phyloP scores from a whole-genome alignment of 306 rosid species.

The Astragalus glycyphyllos region DNA sequence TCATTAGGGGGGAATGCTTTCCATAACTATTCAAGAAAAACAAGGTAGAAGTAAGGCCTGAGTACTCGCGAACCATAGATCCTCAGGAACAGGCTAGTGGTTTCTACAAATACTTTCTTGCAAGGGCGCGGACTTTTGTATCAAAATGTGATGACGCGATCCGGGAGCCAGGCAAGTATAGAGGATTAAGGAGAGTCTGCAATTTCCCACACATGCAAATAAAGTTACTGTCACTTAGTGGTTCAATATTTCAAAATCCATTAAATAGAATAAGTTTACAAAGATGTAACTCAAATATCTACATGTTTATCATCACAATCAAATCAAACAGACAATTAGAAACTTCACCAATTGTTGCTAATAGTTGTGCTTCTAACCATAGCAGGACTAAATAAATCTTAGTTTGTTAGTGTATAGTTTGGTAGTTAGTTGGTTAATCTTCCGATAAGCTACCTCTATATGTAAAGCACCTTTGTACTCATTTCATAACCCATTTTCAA shows the following conservation, averaged over 20 bases:
- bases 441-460: too few species aligned
- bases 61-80: slow-evolving; percentile 23
- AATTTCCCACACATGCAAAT: slow-evolving; percentile 44
- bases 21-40: slow-evolving; percentile 25
- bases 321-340: slow-evolving; percentile 16
- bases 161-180: slow-evolving; percentile 95
- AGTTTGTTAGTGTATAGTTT: too few species aligned
- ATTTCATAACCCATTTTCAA: too few species aligned
- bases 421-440: too few species aligned
- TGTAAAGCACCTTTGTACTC: too few species aligned
- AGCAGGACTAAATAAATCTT: not conserved
- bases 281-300: slow-evolving; percentile 26
- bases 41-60: slow-evolving; percentile 21
- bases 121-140: slow-evolving; percentile 94
- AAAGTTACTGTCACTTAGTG: not conserved
- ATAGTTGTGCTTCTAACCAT: slow-evolving; percentile 1
- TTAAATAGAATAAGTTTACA: slow-evolving; percentile 2
- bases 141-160: slow-evolving; percentile 90
- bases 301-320: slow-evolving; percentile 22
- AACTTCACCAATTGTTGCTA: slow-evolving; percentile 28
- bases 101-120: slow-evolving; percentile 77
- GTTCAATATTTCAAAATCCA: slow-evolving; percentile 31
- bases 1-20: slow-evolving; percentile 1
- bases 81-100: slow-evolving; percentile 27
- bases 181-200: slow-evolving; percentile 92